Percentiles rank a stretch among this genome's conserved stretches.
Evolutionary conservation across 148 eudicot genomes (phyloP).

Genomic region (Cornus kousa): DNA sequence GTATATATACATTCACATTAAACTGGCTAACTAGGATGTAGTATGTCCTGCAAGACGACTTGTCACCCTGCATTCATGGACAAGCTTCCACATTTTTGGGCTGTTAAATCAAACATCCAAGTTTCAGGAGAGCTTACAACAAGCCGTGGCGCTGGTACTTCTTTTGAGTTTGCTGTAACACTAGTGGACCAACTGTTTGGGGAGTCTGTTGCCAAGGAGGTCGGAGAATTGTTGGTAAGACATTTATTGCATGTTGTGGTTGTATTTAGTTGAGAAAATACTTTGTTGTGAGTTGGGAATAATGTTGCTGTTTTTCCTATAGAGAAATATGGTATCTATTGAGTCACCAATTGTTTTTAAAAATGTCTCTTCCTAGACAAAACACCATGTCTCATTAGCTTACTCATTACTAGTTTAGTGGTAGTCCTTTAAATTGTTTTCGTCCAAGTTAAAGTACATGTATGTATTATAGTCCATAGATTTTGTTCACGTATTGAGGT

Average conservation of each 20-base stretch:
- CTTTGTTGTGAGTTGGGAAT: neutral
- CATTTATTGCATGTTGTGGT: neutral
- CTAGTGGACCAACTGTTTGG: slow-evolving; percentile 76
- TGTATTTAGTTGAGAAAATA: neutral
- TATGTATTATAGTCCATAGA: no score
- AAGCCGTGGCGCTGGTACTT: slow-evolving; percentile 96
- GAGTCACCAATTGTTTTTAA: neutral
- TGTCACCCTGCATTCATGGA: slow-evolving; percentile 94
- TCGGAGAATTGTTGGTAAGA: slow-evolving; percentile 65
- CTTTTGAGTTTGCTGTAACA: slow-evolving; percentile 72
- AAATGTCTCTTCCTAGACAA: neutral
- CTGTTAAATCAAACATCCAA: slow-evolving; percentile 76
- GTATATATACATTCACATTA: neutral
- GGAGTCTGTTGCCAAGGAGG: slow-evolving; percentile 57
- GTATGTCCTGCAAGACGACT: slow-evolving; percentile 57
- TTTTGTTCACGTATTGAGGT: neutral
- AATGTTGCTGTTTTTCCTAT: neutral
- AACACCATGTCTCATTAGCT: neutral
- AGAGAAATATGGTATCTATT: neutral
- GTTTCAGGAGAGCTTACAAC: slow-evolving; percentile 90
- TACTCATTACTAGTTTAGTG: neutral
- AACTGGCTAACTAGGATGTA: slow-evolving; percentile 25
- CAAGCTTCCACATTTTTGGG: slow-evolving; percentile 71
- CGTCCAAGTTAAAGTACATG: neutral
- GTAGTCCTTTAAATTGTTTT: neutral